Evolutionary conservation across 2,329 filamentous ascomycete species (phyloP).

Genomic region (Aspergillus sp.): DNA sequence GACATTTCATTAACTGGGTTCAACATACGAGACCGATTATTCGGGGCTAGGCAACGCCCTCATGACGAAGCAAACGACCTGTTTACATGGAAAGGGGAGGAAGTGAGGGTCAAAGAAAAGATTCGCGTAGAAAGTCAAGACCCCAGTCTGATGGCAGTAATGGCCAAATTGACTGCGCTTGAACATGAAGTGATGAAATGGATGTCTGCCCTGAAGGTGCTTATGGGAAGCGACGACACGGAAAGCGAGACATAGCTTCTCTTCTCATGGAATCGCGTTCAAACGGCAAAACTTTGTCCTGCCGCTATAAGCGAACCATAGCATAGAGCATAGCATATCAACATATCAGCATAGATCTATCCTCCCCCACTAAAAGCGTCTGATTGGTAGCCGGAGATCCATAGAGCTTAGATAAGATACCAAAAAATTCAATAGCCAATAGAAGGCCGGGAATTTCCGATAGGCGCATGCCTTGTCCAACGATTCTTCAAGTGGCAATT

Average conservation of each 20-base stretch:
- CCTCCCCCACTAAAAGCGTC: too few species aligned
- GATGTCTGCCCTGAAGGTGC: constrained; percentile 64
- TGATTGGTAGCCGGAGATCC: not conserved
- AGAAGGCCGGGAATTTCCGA: constrained; percentile 17
- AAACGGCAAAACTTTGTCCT: too few species aligned
- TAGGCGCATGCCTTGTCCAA: constrained; percentile 20
- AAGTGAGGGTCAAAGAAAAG: constrained; percentile 85
- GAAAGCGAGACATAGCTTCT: constrained; percentile 23
- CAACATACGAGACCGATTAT: constrained; percentile 51
- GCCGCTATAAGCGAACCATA: too few species aligned
- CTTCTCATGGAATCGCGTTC: too few species aligned
- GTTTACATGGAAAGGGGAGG: constrained; percentile 62
- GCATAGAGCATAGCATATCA: too few species aligned
- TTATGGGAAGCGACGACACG: constrained; percentile 61
- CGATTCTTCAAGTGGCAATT: constrained; percentile 18
- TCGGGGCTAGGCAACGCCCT: constrained; percentile 49
- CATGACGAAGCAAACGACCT: constrained; percentile 75
- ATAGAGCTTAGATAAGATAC: not conserved
- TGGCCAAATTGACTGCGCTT: constrained; percentile 74
- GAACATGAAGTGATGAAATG: constrained; percentile 65
- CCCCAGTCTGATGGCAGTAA: constrained; percentile 73
- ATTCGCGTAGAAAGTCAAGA: constrained; percentile 83
- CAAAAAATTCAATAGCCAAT: constrained; percentile 19
- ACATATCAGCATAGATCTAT: too few species aligned
- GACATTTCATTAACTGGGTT: constrained; percentile 57